A percentile compares a stretch with the other conserved stretches of the same genome.
Evolutionary conservation across 345 rosid species (phyloP).

Genomic region (thale cress (Arabidopsis thaliana)): TAIR10.1 NC_003076.8:1103501-1104000

Average conservation of each 20-base stretch:
- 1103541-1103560: conserved; percentile 73
- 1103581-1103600: conserved; percentile 54
- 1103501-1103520: conserved; percentile 26
- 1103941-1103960: conserved; percentile 77
- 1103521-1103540: conserved; percentile 59
- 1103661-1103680: neutral
- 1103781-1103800: neutral
- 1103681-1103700: neutral
- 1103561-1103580: conserved; percentile 68
- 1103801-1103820: conserved; percentile 48
- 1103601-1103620: conserved; percentile 74
- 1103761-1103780: neutral
- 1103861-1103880: conserved; percentile 64
- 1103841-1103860: conserved; percentile 91
- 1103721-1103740: neutral
- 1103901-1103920: conserved; percentile 65
- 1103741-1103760: neutral
- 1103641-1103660: neutral
- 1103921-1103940: conserved; percentile 63
- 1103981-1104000: neutral
- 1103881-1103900: conserved; percentile 51
- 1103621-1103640: conserved; percentile 25
- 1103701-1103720: neutral
- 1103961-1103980: conserved; percentile 80
- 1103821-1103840: conserved; percentile 89